A percentile compares a stretch with the other conserved stretches of the same genome.
Conservation (phyloP, 805 yeast species). For the Clavispora santaluciae region DNA sequence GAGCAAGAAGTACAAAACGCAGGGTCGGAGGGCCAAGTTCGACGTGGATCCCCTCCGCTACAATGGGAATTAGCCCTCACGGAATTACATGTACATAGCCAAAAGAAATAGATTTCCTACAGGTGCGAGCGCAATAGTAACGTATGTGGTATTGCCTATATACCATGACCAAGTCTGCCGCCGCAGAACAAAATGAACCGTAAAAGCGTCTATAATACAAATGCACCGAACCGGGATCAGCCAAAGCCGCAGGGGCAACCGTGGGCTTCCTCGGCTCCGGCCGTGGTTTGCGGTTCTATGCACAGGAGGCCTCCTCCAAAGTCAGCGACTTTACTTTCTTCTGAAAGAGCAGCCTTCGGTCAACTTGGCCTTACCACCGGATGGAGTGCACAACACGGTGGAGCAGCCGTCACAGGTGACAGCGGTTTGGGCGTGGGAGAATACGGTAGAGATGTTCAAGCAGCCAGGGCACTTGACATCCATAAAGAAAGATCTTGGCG, state of each 20-base stretch:
- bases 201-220: conserved; percentile 13
- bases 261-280: background rate
- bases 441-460: conserved; percentile 97
- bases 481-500: conserved; percentile 99
- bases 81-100: background rate
- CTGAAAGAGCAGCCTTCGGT: conserved; percentile 99
- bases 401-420: conserved; percentile 99
- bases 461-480: conserved; percentile 99
- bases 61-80: conserved; percentile 12
- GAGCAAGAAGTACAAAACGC: conserved; percentile 26
- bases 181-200: conserved; percentile 1
- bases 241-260: background rate
- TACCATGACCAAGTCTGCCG: conserved; percentile 2
- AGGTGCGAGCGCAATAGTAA: background rate
- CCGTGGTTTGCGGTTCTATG: conserved; percentile 1
- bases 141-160: background rate
- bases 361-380: conserved; percentile 99
- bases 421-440: conserved; percentile 99
- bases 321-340: conserved; percentile 66
- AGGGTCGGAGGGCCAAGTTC: conserved; percentile 26
- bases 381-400: conserved; percentile 96
- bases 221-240: conserved; percentile 7
- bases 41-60: conserved; percentile 17
- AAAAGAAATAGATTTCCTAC: background rate
- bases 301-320: background rate